A percentile compares a stretch with the other conserved stretches of the same genome.
These are phyloP conservation scores for Suillus americanus DNA, from an alignment of 768 basidiomycete species.

Conservation along the genomic window DNA sequence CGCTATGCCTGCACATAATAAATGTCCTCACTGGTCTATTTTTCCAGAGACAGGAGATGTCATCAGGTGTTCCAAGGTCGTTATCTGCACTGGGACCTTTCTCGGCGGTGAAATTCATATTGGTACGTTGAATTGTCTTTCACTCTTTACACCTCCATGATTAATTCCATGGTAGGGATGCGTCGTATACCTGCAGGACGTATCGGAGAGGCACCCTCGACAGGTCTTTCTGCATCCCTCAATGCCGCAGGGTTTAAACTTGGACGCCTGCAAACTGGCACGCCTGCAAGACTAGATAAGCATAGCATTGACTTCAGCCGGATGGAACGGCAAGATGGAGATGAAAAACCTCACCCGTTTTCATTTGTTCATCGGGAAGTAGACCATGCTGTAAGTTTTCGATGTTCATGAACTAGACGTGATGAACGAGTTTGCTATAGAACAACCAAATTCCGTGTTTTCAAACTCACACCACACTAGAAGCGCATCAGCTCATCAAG, in stretches of 20 bases:
- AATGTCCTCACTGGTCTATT: conserved; percentile 3
- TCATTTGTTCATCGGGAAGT: conserved; percentile 71
- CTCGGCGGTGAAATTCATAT: conserved; percentile 91
- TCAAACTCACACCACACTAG: conserved; percentile 68
- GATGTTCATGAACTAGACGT: background rate
- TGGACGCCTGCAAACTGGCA: conserved; percentile 83
- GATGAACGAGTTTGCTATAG: conserved; percentile 36
- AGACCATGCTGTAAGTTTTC: conserved; percentile 58
- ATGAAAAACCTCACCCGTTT: conserved; percentile 66
- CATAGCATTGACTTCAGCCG: conserved; percentile 68
- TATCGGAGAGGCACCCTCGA: conserved; percentile 66
- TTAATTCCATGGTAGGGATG: conserved; percentile 43
- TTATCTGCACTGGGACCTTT: conserved; percentile 91
- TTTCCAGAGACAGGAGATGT: conserved; percentile 67
- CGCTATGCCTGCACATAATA: background rate
- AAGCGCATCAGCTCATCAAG: conserved; percentile 72
- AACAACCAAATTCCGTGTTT: conserved; percentile 73
- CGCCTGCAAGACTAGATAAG: conserved; percentile 76
- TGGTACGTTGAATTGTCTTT: conserved; percentile 40
- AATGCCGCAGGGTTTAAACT: conserved; percentile 75
- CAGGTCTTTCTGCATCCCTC: conserved; percentile 77
- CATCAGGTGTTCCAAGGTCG: conserved; percentile 76
- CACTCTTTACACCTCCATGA: background rate
- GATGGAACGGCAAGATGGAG: conserved; percentile 66
- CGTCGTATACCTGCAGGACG: conserved; percentile 78